Base-by-base conservation (phyloP, 306 rosid genomes). In the Malus sylvestris region DNA sequence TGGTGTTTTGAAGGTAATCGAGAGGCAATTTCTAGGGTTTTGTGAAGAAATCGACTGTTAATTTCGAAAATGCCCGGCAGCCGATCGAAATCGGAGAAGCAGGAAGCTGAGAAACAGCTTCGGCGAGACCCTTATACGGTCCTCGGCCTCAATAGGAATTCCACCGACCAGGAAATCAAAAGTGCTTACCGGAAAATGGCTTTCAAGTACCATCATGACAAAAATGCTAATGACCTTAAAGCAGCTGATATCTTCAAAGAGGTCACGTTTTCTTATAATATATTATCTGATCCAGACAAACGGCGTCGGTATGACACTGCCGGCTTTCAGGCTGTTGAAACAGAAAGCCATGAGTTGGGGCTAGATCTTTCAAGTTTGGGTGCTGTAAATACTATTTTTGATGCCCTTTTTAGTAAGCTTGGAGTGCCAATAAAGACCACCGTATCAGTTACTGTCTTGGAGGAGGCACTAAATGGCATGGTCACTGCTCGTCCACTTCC, bases 351-450 rank as follows among this genome's bases (percentile, higher is more conserved):
- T 79, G 99, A 96, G 71, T 86, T 96, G 88, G 99, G 93, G 87
- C 88, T 96, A 73, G 99, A 96, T 83, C 99, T 96, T 80, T 96
- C 99, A 76, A 96, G 98, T 87, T 85, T 96, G 84, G 97, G 97
- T 63, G 93, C 98, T 59, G 96, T 96, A 76, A 92, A 96, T 85
- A 96, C 99, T 74, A 93, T 96, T 93, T 92, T 96, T 89, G 99
- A 94, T n/a, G 99, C 99, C 69, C 93, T 96, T 87, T 96, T 96
- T 81, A 91, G 99, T 84, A 96, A 96, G 81, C 98, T 96, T 69
- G 99, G 99, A 57, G 99, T 96, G 78, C 99, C 99, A 58, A 96
- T 96, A 72, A 96, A 92, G 87, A 96, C 99, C 55, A 93, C 97
- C 49, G 96, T 96, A 61, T 92, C 99, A 65, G 99, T 97, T 64